Base-by-base conservation (phyloP, 306 rosid species). In the Vachellia pachyceras region DNA sequence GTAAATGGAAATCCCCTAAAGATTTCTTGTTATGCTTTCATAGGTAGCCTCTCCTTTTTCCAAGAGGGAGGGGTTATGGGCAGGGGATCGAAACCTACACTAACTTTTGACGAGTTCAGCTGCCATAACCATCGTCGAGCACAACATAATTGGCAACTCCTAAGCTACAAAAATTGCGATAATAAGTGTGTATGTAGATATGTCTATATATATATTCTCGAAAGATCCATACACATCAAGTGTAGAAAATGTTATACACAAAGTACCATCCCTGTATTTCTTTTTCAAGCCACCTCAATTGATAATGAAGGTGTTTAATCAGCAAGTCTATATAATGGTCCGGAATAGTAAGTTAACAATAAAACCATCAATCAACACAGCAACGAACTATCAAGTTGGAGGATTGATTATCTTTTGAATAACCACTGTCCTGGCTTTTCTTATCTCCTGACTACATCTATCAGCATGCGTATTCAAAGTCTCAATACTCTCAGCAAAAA, bases 381-480 rank as follows among this genome's bases (percentile, higher is more conserved):
- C 79, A 61, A 44, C 72, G 33, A 57, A 65, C 66, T 77, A 22
- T 82, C 69, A 72, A 79, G 65, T 17, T n/a, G 88, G 77, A 69
- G 79, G 82, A 77, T 42, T 86, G 11, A 85, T 87, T 73, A 93
- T 91, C 82, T 65, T 90, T 86, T 85, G 89, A 50, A 88, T 25
- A 79, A 95, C 87, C 71, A 93, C 92, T 10, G 87, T 85, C 88
- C 98, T 91, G 17, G 98, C 95, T 87, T 47, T 86, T 69, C 87
- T 88, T 79, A 89, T 84, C 50, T 88, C 83, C 77, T 81, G 77
- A 86, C 92, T 83, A 80, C 96, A 95, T 80, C 80, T 83, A 76
- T 86, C 87, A 72, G 90, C 91, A 52, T 89, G 97, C 80, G 71
- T 78, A 83, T 87, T 90, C 84, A 93, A 87, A 54, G 65, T 85